Evolutionary conservation across 768 basidiomycete genomes (phyloP), one percentile per base, ranked within the genome.

Genomic region (Leccinum ochraceum): DNA sequence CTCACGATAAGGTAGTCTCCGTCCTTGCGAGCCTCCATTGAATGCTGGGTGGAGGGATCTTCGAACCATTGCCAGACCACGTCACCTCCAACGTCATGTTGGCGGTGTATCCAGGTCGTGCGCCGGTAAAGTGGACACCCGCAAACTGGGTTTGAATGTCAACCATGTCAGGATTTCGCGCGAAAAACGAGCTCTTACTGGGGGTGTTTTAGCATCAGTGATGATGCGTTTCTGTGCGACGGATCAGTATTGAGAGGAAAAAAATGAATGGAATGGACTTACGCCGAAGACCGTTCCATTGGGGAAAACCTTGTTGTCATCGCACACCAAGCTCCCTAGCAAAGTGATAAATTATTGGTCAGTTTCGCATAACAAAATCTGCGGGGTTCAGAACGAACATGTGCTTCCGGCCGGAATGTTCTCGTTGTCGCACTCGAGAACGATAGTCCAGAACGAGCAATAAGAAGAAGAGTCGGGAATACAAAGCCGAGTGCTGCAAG

Each of bases 371-470:
- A 20, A 5, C 7, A 6, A 36, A 7, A 28, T 9, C 2, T n/a
- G 6, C 6, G 14, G 2, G 11, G 37, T 2, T 39, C 6, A 8
- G 14, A 4, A 63, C 60, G 4, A 16, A 63, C 60, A 63, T 55
- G 36, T 54, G 22, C 11, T 55, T 4, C 49, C 56, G 16, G 60
- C 14, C 10, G 60, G 63, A 28, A 58, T 62, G 42, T 54, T 26
- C 2, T 26, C 14, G 24, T 34, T 63, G 49, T 58, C 48, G n/a
- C 63, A 62, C 22, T 58, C 56, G 28, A 63, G 7, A 28, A 63
- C 55, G 56, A 62, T 57, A n/a, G 56, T 62, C 56, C 60, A 63
- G 56, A 58, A 63, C 3, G 46, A 3, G 28, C n/a, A 58, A n/a
- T 28, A 13, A 16, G 8, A 58, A 10, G 53, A 17, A 11, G 34